Evolutionary conservation across 768 basidiomycete species (phyloP).

Genomic region (Amanita molliuscula): DNA sequence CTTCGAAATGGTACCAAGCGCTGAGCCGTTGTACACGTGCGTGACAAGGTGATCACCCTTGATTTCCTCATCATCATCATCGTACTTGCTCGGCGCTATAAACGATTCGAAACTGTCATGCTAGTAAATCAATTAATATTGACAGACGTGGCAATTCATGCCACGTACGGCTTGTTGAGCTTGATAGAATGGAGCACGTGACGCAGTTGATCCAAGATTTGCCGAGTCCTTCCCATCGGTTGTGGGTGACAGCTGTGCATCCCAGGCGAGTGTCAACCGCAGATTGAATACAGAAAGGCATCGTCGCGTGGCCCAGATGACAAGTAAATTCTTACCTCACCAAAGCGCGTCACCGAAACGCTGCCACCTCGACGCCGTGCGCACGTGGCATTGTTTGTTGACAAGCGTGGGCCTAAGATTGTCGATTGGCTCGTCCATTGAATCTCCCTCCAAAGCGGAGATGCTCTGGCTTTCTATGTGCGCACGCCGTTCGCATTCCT

Average conservation of each 20-base stretch:
- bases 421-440: slow-evolving; percentile 3
- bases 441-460: slow-evolving; percentile 7
- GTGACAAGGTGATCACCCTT: slow-evolving; percentile 38
- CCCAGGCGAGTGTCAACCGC: background rate
- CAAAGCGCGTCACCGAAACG: slow-evolving; percentile 51
- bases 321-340: slow-evolving; percentile 31
- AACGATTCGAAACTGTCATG: slow-evolving; percentile 35
- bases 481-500: slow-evolving; percentile 43
- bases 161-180: slow-evolving; percentile 29
- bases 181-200: slow-evolving; percentile 39
- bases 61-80: slow-evolving; percentile 23
- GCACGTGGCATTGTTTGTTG: background rate
- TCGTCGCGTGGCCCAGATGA: background rate
- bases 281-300: background rate
- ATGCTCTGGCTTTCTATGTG: slow-evolving; percentile 17
- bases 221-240: background rate
- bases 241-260: background rate
- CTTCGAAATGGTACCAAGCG: slow-evolving; percentile 30
- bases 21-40: slow-evolving; percentile 35
- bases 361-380: slow-evolving; percentile 29
- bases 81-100: slow-evolving; percentile 20
- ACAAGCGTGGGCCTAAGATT: background rate
- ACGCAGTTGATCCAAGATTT: slow-evolving; percentile 19
- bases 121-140: slow-evolving; percentile 16
- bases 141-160: slow-evolving; percentile 6